Percentiles rank a stretch among this genome's conserved stretches.
These are phyloP conservation scores for Silene conica DNA, from an alignment of 148 eudicot species.

Conservation along the genomic window DNA sequence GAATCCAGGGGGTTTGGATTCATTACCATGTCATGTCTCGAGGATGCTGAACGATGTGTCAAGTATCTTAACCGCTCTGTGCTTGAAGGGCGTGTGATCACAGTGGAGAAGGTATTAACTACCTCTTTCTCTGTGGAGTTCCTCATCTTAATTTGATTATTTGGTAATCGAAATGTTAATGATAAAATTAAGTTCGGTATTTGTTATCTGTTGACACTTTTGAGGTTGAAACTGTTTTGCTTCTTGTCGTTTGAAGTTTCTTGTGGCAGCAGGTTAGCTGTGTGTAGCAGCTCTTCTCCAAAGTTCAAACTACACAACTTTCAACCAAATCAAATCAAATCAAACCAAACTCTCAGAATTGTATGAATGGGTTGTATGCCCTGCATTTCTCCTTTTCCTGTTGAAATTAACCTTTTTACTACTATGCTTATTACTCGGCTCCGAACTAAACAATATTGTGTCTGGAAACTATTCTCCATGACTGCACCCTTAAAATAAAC, in stretches of 20 bases:
- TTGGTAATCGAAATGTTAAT: background rate
- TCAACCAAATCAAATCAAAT: conserved; percentile 27
- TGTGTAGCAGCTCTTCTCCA: conserved; percentile 98
- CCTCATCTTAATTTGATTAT: background rate
- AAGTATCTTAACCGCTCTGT: conserved; percentile 77
- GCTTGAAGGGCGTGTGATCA: conserved; percentile 92
- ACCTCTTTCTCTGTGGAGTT: background rate
- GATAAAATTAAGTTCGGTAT: conserved; percentile 15
- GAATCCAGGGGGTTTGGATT: conserved; percentile 97
- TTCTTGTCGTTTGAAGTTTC: conserved; percentile 58
- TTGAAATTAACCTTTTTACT: conserved; percentile 28
- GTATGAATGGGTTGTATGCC: conserved; percentile 94
- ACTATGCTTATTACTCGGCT: background rate
- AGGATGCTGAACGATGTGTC: conserved; percentile 76
- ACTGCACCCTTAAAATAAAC: no score
- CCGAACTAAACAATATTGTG: background rate
- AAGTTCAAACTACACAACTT: conserved; percentile 64
- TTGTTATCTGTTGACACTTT: conserved; percentile 10
- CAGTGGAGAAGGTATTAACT: conserved; percentile 81
- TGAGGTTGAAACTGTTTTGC: conserved; percentile 46
- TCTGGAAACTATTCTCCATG: background rate
- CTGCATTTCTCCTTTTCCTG: conserved; percentile 64
- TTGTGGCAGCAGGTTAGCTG: conserved; percentile 92
- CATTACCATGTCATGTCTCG: conserved; percentile 72
- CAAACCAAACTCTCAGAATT: conserved; percentile 61